A percentile compares a stretch with the other conserved stretches of the same genome.
Evolutionary conservation across 2,329 filamentous ascomycete species (phyloP).

Genomic region (Colletotrichum spaethianum): DNA sequence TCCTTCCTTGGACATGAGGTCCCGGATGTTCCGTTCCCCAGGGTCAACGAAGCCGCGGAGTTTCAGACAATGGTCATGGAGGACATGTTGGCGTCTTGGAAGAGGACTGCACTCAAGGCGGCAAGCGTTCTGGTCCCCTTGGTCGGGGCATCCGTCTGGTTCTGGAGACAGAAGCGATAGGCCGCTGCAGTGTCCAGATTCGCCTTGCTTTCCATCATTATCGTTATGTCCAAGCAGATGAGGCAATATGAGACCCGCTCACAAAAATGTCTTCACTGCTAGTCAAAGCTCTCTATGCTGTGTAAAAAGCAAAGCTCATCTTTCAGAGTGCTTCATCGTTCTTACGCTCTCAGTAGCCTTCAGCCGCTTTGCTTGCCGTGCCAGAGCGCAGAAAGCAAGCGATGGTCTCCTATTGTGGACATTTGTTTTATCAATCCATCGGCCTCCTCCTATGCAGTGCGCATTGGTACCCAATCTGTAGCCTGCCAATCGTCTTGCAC

Average conservation of each 20-base stretch:
- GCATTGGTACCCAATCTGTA: not conserved
- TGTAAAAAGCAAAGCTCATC: too few species aligned
- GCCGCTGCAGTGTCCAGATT: too few species aligned
- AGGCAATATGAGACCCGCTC: too few species aligned
- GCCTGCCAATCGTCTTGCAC: not conserved
- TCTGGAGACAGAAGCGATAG: not conserved
- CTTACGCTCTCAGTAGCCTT: not conserved
- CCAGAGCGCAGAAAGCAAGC: not conserved
- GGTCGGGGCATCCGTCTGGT: slow-evolving; percentile 16
- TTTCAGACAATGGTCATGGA: slow-evolving; percentile 44
- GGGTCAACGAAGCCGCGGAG: slow-evolving; percentile 48
- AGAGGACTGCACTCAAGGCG: slow-evolving; percentile 16
- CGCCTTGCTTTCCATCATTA: not conserved
- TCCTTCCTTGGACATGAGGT: slow-evolving; percentile 49
- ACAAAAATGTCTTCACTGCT: too few species aligned
- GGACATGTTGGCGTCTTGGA: slow-evolving; percentile 23
- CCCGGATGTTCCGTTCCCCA: slow-evolving; percentile 48
- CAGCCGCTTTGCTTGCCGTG: not conserved
- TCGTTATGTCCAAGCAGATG: too few species aligned
- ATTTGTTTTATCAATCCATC: not conserved
- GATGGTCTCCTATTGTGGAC: too few species aligned
- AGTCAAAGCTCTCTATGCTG: too few species aligned
- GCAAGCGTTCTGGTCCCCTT: slow-evolving; percentile 5
- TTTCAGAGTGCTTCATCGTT: too few species aligned
- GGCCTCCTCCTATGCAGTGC: not conserved